A percentile compares a stretch with the other conserved stretches of the same genome.
Conservation (phyloP, 1,139 yeast genomes). For the Geotrichum restrictum region DNA sequence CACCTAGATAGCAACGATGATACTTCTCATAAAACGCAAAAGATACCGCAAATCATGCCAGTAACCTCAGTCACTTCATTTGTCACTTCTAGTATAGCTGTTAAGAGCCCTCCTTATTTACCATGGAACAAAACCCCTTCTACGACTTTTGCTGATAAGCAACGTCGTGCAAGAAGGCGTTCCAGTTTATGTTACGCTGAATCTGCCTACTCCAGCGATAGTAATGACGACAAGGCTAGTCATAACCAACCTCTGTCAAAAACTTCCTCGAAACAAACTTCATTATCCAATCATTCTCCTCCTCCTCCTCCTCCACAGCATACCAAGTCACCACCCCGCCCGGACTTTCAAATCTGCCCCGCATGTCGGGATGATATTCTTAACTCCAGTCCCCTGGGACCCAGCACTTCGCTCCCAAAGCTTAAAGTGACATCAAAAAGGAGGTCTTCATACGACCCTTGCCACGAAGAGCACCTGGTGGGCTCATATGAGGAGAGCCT, state of each 20-base stretch:
- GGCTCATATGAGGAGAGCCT: constrained; percentile 41
- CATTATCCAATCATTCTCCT: too few species aligned
- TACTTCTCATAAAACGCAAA: neutral
- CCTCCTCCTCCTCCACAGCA: too few species aligned
- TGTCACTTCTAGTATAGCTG: too few species aligned
- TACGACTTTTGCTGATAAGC: constrained; percentile 4
- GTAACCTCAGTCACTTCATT: neutral
- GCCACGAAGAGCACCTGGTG: constrained; percentile 29
- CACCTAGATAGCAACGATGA: neutral
- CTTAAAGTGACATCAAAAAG: neutral
- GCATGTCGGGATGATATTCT: neutral
- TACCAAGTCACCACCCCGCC: neutral
- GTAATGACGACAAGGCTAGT: neutral
- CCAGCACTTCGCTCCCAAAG: neutral
- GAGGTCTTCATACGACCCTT: constrained; percentile 1
- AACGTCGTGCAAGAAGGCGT: constrained; percentile 20
- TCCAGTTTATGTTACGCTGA: constrained; percentile 25
- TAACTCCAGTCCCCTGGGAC: constrained; percentile 3
- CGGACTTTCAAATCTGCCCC: neutral
- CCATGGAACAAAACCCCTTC: constrained; percentile 8
- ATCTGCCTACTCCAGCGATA: constrained; percentile 17
- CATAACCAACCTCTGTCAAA: neutral
- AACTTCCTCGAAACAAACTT: too few species aligned
- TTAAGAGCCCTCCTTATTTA: neutral
- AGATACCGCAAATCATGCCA: neutral